Evolutionary conservation across 2,329 filamentous ascomycete species (phyloP).

Genomic region (Venturiaceae sp.): DNA sequence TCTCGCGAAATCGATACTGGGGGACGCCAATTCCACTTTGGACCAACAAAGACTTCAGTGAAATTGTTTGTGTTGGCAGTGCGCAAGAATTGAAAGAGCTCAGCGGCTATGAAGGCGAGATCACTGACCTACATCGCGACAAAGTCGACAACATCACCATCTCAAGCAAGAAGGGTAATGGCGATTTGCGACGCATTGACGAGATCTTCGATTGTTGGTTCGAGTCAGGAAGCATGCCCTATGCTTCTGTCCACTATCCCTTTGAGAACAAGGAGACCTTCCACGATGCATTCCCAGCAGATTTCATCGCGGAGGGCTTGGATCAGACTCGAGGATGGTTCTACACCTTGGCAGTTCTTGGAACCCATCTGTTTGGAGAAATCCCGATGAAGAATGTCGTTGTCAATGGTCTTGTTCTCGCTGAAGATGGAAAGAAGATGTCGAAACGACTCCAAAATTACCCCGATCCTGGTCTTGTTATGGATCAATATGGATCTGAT

Average conservation of each 20-base stretch:
- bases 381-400: conserved; percentile 92
- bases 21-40: conserved; percentile 87
- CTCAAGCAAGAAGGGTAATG: conserved; percentile 79
- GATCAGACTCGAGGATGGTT: conserved; percentile 97
- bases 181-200: conserved; percentile 66
- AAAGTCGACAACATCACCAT: conserved; percentile 93
- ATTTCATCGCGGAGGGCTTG: conserved; percentile 88
- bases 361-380: conserved; percentile 75
- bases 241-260: conserved; percentile 82
- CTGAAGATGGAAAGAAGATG: conserved; percentile 98
- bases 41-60: conserved; percentile 82
- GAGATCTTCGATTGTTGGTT: conserved; percentile 98
- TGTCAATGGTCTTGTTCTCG: conserved; percentile 90
- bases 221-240: conserved; percentile 93
- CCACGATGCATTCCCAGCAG: conserved; percentile 72
- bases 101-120: conserved; percentile 74
- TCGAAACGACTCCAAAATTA: conserved; percentile 96
- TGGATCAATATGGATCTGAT: conserved; percentile 83
- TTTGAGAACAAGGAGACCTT: conserved; percentile 83
- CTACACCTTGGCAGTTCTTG: conserved; percentile 82
- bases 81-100: conserved; percentile 74
- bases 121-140: conserved; percentile 83
- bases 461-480: conserved; percentile 74
- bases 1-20: conserved; percentile 91
- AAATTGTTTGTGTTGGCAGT: conserved; percentile 78